phyloP scores from a whole-genome alignment of 148 eudicot species.

The Rhododendron ferrugineum region DNA sequence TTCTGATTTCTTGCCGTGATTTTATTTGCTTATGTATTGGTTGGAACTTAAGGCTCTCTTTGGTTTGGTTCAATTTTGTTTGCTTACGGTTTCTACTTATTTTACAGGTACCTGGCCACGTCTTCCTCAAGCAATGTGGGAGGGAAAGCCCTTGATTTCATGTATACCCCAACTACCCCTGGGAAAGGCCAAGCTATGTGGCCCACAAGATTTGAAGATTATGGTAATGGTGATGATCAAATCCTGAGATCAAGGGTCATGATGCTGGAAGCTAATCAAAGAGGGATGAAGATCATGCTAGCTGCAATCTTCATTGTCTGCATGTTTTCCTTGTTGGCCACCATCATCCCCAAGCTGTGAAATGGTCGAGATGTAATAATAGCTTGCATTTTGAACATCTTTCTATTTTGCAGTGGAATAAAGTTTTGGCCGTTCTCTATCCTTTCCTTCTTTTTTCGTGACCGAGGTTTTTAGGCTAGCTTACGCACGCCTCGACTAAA shows the following conservation, averaged over 20 bases:
- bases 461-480: too few species aligned
- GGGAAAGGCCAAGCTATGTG: neutral
- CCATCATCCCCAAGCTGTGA: neutral
- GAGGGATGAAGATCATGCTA: neutral
- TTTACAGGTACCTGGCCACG: neutral
- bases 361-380: neutral
- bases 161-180: neutral
- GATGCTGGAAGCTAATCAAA: neutral
- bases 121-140: neutral
- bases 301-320: neutral
- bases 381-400: neutral
- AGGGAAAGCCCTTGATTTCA: neutral
- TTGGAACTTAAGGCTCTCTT: too few species aligned
- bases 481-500: too few species aligned
- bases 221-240: neutral
- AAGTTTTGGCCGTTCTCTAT: neutral
- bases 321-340: neutral
- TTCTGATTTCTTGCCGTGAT: too few species aligned
- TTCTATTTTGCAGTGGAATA: neutral
- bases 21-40: neutral
- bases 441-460: too few species aligned
- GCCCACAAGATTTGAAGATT: neutral
- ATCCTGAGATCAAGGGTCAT: neutral
- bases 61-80: too few species aligned
- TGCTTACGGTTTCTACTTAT: too few species aligned